A percentile compares a stretch with the other conserved stretches of the same genome.
phyloP scores from a whole-genome alignment of 2,329 filamentous ascomycete genomes.

The Exophiala lecanii-corni region DNA sequence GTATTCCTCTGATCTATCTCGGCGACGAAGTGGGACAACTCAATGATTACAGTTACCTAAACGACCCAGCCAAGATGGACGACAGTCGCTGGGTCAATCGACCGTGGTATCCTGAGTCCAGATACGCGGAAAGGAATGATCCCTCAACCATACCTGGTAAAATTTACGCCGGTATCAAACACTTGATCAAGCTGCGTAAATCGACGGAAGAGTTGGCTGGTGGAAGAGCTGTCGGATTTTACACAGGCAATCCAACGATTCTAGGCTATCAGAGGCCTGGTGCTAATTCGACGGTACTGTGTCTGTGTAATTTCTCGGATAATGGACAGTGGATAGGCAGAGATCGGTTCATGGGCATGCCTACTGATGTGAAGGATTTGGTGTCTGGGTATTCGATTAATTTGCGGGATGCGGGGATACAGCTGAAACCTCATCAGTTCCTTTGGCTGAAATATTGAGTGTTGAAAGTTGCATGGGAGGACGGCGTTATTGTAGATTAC shows the following conservation, averaged over 20 bases:
- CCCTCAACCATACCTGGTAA: conserved; percentile 17
- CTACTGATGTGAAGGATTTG: conserved; percentile 18
- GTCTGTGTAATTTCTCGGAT: conserved; percentile 26
- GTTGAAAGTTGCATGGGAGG: not conserved
- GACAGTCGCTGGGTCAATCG: conserved; percentile 25
- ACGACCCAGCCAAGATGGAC: conserved; percentile 25
- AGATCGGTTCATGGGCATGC: conserved; percentile 24
- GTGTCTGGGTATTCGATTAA: conserved; percentile 20
- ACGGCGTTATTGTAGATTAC: too few species aligned
- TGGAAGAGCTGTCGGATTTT: conserved; percentile 23
- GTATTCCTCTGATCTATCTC: conserved; percentile 25
- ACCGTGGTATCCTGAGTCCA: conserved; percentile 20
- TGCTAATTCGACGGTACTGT: conserved; percentile 15
- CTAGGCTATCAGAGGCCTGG: conserved; percentile 25
- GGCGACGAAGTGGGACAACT: conserved; percentile 26
- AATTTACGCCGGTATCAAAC: conserved; percentile 23
- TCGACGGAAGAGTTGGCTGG: conserved; percentile 22
- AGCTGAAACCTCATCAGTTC: conserved; percentile 23
- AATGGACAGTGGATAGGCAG: conserved; percentile 22
- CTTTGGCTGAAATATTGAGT: conserved; percentile 21
- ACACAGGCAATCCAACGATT: conserved; percentile 21
- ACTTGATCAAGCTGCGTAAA: conserved; percentile 22
- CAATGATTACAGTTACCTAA: conserved; percentile 26
- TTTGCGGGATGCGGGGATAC: conserved; percentile 21
- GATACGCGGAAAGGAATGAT: conserved; percentile 22